Evolutionary conservation across 345 rosid species (phyloP), one percentile per base, ranked within the genome.

Genomic region (Carallia pectinifolia): DNA sequence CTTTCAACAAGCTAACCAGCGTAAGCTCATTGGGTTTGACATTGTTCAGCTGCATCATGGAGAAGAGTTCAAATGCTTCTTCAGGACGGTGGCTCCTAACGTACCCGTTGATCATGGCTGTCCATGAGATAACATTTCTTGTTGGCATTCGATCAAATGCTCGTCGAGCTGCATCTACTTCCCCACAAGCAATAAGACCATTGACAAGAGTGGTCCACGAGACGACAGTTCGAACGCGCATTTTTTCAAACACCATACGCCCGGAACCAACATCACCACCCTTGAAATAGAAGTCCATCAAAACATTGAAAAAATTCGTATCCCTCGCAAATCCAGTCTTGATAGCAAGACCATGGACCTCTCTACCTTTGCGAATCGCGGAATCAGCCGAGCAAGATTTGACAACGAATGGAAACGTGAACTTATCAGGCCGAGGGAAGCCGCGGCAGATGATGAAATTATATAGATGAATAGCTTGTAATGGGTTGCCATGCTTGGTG

Each of bases 81-180:
- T 83, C 80, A 23, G 85, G 82, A 63, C 65, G 78, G 15, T 70
- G 75, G 62, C 83, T 79, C 53, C 67, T 84, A 40, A 84, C 89
- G 8, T 81, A 87, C 36, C 87, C 93, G 63, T 85, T 71, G 61
- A 90, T 88, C 85, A 90, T 85, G 5, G 88, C 86, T 0, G 93
- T 84, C 93, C 97, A 88, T 0, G 92, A 85, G 58, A 88, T 89
- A 34, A 88, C 89, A 73, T 88, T 90, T 71, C 82, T 83, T 0
- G 5, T 47, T n/a, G 87, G 86, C 90, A 90, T 90, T 62, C 66
- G 71, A 50, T 81, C 75, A 63, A 90, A 90, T 44, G 80, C 66
- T 29, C 13, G 36, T 18, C 78, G 80, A 6, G 97, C 90, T 68
- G 82, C 78, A 68, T 83, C 84, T 58, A 85, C 50, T 6, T 85